Conservation (phyloP, 2,329 filamentous ascomycete genomes). For the Herpotrichia juniperi region DNA sequence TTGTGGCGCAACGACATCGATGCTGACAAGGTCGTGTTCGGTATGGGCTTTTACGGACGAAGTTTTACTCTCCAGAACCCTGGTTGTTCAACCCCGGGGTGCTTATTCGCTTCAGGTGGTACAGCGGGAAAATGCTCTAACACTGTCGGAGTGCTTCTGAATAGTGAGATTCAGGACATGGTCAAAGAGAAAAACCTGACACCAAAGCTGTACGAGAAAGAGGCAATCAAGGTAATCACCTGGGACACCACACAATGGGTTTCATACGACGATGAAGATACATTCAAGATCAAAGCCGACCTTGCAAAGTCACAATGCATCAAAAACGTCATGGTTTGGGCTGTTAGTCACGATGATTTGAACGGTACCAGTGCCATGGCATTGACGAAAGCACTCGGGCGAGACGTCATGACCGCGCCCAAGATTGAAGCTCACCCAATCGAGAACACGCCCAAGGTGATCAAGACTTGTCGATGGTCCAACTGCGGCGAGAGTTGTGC, state of each 20-base stretch:
- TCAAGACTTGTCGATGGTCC: too few species aligned
- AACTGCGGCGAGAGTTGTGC: too few species aligned
- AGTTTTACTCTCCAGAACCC: too few species aligned
- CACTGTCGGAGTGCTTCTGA: conserved; percentile 13
- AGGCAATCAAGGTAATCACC: conserved; percentile 34
- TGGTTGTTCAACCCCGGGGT: not conserved
- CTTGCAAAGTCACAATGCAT: conserved; percentile 37
- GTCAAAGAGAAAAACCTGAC: conserved; percentile 5
- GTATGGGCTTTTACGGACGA: too few species aligned
- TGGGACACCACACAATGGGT: conserved; percentile 51
- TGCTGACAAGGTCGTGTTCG: too few species aligned
- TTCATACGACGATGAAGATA: conserved; percentile 44
- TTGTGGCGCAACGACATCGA: too few species aligned
- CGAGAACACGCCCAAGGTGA: too few species aligned
- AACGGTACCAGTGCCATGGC: too few species aligned
- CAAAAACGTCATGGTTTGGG: conserved; percentile 33
- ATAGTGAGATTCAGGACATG: conserved; percentile 23
- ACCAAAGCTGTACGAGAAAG: conserved; percentile 13
- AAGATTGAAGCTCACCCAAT: too few species aligned
- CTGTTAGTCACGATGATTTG: conserved; percentile 15
- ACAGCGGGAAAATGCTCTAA: not conserved
- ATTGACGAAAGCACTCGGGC: too few species aligned
- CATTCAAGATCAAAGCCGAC: conserved; percentile 42
- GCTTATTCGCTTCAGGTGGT: not conserved
- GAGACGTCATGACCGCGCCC: too few species aligned